A percentile compares a stretch with the other conserved stretches of the same genome.
These are phyloP conservation scores for Geranium brycei DNA, from an alignment of 345 rosid species.

Conservation along the genomic window DNA sequence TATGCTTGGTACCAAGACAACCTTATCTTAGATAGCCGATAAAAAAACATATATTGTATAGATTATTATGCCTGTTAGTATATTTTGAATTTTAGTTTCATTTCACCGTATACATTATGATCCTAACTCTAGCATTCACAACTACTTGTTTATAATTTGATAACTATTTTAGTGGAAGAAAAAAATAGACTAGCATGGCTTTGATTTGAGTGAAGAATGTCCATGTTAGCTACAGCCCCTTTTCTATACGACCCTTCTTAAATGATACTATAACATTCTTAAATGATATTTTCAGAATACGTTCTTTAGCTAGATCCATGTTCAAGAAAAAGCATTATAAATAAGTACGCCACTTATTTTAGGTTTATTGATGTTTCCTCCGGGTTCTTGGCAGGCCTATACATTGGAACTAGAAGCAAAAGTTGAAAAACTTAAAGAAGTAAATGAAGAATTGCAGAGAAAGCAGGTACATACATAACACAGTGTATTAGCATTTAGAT, in stretches of 20 bases:
- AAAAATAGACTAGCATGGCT: neutral
- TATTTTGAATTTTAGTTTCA: no score
- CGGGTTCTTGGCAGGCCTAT: slow-evolving; percentile 54
- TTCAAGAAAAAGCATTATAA: neutral
- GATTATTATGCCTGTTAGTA: no score
- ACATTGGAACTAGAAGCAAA: slow-evolving; percentile 89
- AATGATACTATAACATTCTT: no score
- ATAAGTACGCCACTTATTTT: neutral
- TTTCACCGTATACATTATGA: no score
- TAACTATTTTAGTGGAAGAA: neutral
- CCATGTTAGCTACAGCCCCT: no score
- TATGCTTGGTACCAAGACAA: no score
- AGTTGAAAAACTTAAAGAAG: slow-evolving; percentile 65
- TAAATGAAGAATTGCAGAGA: slow-evolving; percentile 57
- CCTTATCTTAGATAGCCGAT: no score
- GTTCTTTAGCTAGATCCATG: neutral
- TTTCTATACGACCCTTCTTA: no score
- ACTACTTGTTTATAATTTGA: neutral
- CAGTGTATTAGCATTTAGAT: neutral
- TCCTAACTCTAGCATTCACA: neutral
- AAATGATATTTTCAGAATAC: no score
- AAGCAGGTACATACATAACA: slow-evolving; percentile 42
- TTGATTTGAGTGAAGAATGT: no score
- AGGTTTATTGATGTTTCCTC: neutral
- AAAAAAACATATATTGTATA: no score